Evolutionary conservation across 306 rosid species (phyloP), one percentile per base, ranked within the genome.

Genomic region (Astragalus membranaceus): DNA sequence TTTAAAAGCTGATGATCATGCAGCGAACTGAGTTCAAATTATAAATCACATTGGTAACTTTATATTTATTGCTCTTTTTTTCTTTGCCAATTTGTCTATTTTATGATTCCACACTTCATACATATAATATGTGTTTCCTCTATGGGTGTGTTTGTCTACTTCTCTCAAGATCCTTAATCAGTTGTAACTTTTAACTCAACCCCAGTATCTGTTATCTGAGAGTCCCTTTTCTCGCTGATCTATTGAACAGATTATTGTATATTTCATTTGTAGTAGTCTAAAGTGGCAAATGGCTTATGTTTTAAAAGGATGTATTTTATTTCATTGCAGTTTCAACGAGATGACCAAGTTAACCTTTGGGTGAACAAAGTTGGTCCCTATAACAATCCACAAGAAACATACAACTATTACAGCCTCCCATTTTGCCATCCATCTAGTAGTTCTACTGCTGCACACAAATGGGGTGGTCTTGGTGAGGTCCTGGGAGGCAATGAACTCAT

Each of bases 391-490:
- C 99, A 95, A 85, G 99, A 95, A 89, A 95, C 99, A 5, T 95
- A 95, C 83, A 95, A 95, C 60, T 95, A 95, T 82, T 88, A 87
- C 88, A 91, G 91, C 83, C 97, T 95, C 67, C 99, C 99, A 32
- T 95, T 91, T 79, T 95, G 99, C 54, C 91, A 49, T 74, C 85
- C 90, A 35, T 51, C 88, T 55, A 83, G 75, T 56, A 81, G 71
- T 77, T 36, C 91, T 79, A 82, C 57, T 59, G 69, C 96, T 80
- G 82, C 78, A 66, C 99, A 95, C 84, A 95, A 95, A 76, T 95
- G 99, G 99, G 99, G 99, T 85, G 99, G 99, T 72, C 99, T 95
- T 71, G 99, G 99, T 58, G 99, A 95, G 86, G 99, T 95, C 81
- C 75, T 95, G 29, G 97, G 99, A 72, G 99, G 99, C 87, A 95